phyloP scores from a whole-genome alignment of 345 rosid species.

The Eucalyptus curtisii region DNA sequence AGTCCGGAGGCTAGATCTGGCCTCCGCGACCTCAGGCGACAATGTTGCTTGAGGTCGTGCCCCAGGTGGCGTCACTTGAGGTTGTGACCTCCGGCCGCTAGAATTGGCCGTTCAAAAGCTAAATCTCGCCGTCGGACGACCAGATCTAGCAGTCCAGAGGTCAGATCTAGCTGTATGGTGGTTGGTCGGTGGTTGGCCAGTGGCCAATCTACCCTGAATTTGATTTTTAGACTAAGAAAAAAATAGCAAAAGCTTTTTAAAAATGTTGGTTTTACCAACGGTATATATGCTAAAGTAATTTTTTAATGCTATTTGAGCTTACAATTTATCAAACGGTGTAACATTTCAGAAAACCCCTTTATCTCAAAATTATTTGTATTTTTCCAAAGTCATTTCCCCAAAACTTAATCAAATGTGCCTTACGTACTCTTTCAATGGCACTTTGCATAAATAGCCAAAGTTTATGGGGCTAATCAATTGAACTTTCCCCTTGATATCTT shows the following conservation, averaged over 20 bases:
- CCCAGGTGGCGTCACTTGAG: fast-evolving
- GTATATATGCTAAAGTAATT: too few relatives aligned
- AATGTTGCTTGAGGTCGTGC: too few relatives aligned
- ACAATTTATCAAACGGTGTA: too few relatives aligned
- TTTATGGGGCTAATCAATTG: not conserved
- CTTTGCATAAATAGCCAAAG: not conserved
- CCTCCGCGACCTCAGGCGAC: fast-evolving
- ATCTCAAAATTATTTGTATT: fast-evolving
- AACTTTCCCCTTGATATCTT: not conserved
- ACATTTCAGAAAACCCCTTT: fast-evolving
- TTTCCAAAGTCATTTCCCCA: fast-evolving
- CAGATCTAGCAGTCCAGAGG: fast-evolving
- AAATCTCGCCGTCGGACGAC: fast-evolving
- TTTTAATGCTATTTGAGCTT: too few relatives aligned
- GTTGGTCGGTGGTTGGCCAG: fast-evolving
- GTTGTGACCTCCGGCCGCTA: fast-evolving
- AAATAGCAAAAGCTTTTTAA: too few relatives aligned
- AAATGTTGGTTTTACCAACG: fast-evolving
- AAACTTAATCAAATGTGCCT: too few relatives aligned
- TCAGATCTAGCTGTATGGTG: fast-evolving
- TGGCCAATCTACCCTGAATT: too few relatives aligned
- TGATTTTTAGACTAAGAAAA: too few relatives aligned
- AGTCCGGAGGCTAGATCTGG: fast-evolving
- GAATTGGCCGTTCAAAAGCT: too few relatives aligned
- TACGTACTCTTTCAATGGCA: not conserved